Conservation (phyloP, 495 filamentous ascomycete species). For the Xylaria flabelliformis region DNA sequence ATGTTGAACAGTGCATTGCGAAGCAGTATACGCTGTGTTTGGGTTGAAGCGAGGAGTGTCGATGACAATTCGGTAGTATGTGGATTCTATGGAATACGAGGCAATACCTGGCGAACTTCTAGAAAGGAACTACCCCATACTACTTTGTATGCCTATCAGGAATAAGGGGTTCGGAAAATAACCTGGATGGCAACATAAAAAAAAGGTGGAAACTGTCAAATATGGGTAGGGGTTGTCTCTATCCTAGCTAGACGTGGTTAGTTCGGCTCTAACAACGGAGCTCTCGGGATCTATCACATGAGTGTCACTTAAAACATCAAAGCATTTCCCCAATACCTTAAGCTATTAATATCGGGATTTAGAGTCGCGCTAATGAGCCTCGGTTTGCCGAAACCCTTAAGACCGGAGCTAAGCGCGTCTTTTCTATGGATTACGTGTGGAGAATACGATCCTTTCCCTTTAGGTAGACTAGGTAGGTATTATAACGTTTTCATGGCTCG, state of each 20-base stretch:
- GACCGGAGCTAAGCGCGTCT: neutral
- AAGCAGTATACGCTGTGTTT: neutral
- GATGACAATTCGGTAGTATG: slow-evolving; percentile 4
- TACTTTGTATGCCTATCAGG: neutral
- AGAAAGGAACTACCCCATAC: neutral
- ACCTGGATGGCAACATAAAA: neutral
- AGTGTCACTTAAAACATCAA: neutral
- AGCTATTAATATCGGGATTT: neutral
- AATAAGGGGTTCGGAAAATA: neutral
- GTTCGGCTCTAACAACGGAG: neutral
- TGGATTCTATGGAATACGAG: neutral
- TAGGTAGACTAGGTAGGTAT: neutral
- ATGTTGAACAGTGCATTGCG: neutral
- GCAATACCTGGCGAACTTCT: neutral
- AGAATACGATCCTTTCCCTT: neutral
- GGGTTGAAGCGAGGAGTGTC: neutral
- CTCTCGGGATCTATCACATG: neutral
- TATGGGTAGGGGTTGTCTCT: neutral
- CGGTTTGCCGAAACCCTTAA: neutral
- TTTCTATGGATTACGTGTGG: neutral
- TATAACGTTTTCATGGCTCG: neutral
- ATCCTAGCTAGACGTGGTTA: neutral
- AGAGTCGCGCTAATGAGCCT: neutral
- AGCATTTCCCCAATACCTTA: neutral
- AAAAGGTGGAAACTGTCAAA: neutral